Evolutionary conservation across 2,329 filamentous ascomycete species (phyloP).

Genomic region (Leptographium procerum): DNA sequence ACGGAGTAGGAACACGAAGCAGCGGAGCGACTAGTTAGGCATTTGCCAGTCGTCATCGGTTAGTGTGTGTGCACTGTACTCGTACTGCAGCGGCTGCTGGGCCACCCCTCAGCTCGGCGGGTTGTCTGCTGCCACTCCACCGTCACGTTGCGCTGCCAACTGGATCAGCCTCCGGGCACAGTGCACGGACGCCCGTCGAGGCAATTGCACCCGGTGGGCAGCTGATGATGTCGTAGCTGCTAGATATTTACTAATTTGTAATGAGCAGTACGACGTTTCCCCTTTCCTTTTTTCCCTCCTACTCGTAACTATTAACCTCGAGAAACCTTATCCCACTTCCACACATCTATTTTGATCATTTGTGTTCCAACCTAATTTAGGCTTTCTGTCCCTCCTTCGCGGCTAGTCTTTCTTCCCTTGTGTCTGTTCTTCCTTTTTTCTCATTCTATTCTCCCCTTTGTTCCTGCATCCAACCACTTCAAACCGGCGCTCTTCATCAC

Average conservation of each 20-base stretch:
- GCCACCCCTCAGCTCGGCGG: background rate
- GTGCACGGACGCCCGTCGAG: background rate
- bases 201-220: background rate
- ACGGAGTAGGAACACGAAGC: background rate
- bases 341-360: background rate
- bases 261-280: background rate
- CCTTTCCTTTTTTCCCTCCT: background rate
- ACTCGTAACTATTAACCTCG: too few relatives aligned
- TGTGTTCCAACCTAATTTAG: background rate
- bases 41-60: background rate
- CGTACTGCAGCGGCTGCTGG: background rate
- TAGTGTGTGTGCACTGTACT: too few relatives aligned
- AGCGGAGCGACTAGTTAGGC: background rate
- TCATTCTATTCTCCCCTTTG: background rate
- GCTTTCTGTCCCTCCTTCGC: background rate
- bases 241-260: constrained; percentile 7
- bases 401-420: background rate
- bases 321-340: background rate
- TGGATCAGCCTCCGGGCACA: background rate
- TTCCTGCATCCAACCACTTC: background rate
- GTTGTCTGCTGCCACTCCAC: background rate
- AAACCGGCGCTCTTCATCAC: background rate
- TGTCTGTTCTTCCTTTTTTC: background rate
- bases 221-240: background rate
- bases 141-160: background rate